Conservation (phyloP, 2,329 filamentous ascomycete species). For the Penicillium sclerotiorum region DNA sequence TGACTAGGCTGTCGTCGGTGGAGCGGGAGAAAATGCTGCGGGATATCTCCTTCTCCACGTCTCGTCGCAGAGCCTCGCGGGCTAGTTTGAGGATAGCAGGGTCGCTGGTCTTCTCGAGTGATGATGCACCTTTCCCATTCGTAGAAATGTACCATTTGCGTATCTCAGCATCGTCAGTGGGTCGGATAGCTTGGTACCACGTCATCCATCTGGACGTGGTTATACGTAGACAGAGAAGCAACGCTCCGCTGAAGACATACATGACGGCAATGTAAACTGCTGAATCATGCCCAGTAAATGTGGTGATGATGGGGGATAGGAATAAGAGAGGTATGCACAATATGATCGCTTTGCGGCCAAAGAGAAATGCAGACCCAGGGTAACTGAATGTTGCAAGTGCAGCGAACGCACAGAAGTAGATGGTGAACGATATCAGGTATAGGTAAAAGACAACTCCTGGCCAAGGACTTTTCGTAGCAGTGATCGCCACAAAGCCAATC, state of each 20-base stretch:
- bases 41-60: conserved; percentile 49
- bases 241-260: conserved; percentile 55
- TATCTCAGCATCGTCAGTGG: conserved; percentile 42
- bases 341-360: conserved; percentile 61
- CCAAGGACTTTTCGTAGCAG: conserved; percentile 46
- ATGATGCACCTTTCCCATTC: conserved; percentile 39
- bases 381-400: conserved; percentile 58
- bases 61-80: conserved; percentile 48
- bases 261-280: conserved; percentile 59
- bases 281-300: conserved; percentile 57
- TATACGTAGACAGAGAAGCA: conserved; percentile 57
- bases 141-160: conserved; percentile 43
- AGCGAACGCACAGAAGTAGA: conserved; percentile 62
- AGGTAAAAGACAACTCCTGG: conserved; percentile 61
- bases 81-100: conserved; percentile 53
- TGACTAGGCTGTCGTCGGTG: conserved; percentile 51
- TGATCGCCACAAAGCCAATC: conserved; percentile 56
- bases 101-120: conserved; percentile 50
- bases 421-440: conserved; percentile 60
- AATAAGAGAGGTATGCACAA: conserved; percentile 59
- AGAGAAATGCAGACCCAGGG: conserved; percentile 57
- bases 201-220: conserved; percentile 62
- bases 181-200: conserved; percentile 52
- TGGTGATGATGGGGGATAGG: conserved; percentile 59
- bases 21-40: conserved; percentile 48